A percentile compares a stretch with the other conserved stretches of the same genome.
Evolutionary conservation across 2,329 filamentous ascomycete genomes (phyloP).

Genomic region (Penicillium sp.): DNA sequence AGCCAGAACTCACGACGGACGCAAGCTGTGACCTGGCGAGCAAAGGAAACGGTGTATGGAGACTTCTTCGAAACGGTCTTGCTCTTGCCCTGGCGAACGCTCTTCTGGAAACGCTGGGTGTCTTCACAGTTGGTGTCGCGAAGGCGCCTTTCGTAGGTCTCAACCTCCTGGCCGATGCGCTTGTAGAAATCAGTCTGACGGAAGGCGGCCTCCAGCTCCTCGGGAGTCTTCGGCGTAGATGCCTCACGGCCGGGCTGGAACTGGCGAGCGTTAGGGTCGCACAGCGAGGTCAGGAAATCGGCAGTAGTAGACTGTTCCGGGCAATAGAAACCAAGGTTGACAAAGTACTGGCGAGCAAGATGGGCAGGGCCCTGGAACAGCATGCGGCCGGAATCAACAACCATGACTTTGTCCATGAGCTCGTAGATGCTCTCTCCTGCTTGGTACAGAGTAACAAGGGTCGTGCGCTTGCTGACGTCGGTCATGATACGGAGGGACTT

Average conservation of each 20-base stretch:
- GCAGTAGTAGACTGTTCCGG: constrained; percentile 69
- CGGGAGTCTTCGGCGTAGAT: constrained; percentile 70
- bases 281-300: constrained; percentile 77
- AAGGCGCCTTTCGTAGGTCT: constrained; percentile 63
- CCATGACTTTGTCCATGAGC: constrained; percentile 79
- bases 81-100: constrained; percentile 68
- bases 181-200: constrained; percentile 65
- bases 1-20: constrained; percentile 79
- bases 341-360: constrained; percentile 69
- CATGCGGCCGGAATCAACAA: constrained; percentile 74
- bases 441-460: constrained; percentile 73
- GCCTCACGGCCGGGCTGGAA: constrained; percentile 70
- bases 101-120: constrained; percentile 68
- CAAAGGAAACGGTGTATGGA: constrained; percentile 76
- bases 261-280: constrained; percentile 72
- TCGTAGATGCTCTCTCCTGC: constrained; percentile 72
- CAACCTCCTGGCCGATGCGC: constrained; percentile 64
- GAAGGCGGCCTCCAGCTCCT: constrained; percentile 72
- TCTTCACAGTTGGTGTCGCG: constrained; percentile 63
- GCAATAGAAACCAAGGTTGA: constrained; percentile 66
- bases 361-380: constrained; percentile 68
- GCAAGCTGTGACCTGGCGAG: constrained; percentile 65
- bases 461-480: constrained; percentile 73
- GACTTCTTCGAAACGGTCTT: constrained; percentile 71
- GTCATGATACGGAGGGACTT: constrained; percentile 74